These are phyloP conservation scores for Ogataea neopini DNA, from an alignment of 805 yeast genomes.

Conservation along the genomic window DNA sequence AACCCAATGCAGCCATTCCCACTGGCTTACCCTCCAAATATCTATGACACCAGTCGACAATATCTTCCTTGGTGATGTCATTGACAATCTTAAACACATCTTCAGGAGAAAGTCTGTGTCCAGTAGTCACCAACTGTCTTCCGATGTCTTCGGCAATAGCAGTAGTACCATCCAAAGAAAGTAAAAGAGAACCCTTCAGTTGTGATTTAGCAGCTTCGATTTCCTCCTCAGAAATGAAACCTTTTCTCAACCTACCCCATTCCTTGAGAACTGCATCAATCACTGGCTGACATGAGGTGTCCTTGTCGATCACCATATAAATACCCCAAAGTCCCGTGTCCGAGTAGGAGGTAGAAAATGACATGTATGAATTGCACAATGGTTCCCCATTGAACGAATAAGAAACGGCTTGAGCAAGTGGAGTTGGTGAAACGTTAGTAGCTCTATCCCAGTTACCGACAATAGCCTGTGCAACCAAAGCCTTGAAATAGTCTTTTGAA, in stretches of 20 bases:
- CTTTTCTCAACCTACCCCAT: conserved; percentile 83
- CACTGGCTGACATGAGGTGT: conserved; percentile 62
- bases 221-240: conserved; percentile 78
- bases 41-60: conserved; percentile 85
- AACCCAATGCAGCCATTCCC: conserved; percentile 91
- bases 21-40: conserved; percentile 75
- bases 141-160: conserved; percentile 98
- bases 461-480: conserved; percentile 93
- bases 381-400: conserved; percentile 48
- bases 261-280: conserved; percentile 77
- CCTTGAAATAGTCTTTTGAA: conserved; percentile 92
- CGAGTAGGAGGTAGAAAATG: conserved; percentile 94
- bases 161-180: conserved; percentile 92
- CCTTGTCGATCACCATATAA: conserved; percentile 82
- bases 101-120: conserved; percentile 70
- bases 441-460: conserved; percentile 98
- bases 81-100: conserved; percentile 77
- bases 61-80: conserved; percentile 73
- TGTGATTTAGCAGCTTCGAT: conserved; percentile 94
- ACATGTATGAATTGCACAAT: conserved; percentile 92
- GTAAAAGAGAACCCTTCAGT: conserved; percentile 84
- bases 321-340: conserved; percentile 99
- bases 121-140: conserved; percentile 94
- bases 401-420: conserved; percentile 64
- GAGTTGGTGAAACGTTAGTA: conserved; percentile 82